Conservation (phyloP, 1,139 yeast genomes). For the Hyphopichia burtonii region DNA sequence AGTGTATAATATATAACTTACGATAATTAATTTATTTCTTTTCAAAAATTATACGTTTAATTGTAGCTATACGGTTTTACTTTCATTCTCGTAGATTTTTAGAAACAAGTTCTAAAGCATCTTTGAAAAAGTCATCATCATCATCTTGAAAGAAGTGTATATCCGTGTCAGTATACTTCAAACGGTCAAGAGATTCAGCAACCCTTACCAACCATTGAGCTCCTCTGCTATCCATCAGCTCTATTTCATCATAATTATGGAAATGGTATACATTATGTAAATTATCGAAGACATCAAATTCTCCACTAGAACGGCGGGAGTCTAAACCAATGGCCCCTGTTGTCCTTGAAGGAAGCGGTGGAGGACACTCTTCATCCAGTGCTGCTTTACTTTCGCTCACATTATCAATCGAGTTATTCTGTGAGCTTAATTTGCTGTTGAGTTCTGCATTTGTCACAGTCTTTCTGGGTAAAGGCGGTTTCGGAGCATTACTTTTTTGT, state of each 20-base stretch:
- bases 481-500: constrained; percentile 5
- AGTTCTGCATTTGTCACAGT: constrained; percentile 10
- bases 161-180: constrained; percentile 40
- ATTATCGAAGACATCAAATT: constrained; percentile 12
- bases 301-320: background rate
- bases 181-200: constrained; percentile 29
- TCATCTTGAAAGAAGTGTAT: constrained; percentile 39
- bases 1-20: background rate
- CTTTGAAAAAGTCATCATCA: constrained; percentile 32
- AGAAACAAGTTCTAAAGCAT: constrained; percentile 1
- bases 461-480: constrained; percentile 17
- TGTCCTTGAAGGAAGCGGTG: constrained; percentile 5
- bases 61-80: too few relatives aligned
- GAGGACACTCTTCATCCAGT: constrained; percentile 5
- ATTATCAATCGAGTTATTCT: constrained; percentile 9
- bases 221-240: constrained; percentile 46
- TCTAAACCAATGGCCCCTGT: background rate
- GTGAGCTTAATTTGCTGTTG: constrained; percentile 1
- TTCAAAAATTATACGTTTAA: too few relatives aligned
- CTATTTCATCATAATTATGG: constrained; percentile 32
- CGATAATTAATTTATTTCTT: background rate
- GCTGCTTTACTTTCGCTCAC: background rate
- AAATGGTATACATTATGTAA: constrained; percentile 24
- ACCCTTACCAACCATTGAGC: constrained; percentile 51
- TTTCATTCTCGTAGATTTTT: too few relatives aligned